Evolutionary conservation across 2,329 filamentous ascomycete genomes (phyloP).

Genomic region (Pseudophaeomoniella oleicola): DNA sequence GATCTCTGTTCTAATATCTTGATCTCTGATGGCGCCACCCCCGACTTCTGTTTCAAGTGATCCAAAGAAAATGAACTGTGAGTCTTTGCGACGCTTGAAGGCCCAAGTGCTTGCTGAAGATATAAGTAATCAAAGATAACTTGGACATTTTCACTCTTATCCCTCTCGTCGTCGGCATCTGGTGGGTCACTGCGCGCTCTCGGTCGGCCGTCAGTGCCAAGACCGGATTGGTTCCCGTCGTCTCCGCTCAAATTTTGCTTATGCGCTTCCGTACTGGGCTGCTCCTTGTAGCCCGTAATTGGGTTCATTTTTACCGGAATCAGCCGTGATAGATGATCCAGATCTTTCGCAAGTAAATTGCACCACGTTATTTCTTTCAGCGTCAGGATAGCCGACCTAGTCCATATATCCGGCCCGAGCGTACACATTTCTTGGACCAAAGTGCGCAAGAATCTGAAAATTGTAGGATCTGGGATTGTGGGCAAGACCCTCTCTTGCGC

Average conservation of each 20-base stretch:
- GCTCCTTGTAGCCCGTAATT: not conserved
- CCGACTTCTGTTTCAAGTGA: not conserved
- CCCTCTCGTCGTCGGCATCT: not conserved
- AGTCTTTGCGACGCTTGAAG: not conserved
- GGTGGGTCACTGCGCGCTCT: not conserved
- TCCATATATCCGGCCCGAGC: slow-evolving; percentile 70
- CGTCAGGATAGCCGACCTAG: slow-evolving; percentile 44
- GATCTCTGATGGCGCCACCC: not conserved
- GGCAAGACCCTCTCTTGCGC: too few species aligned
- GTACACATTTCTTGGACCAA: not conserved
- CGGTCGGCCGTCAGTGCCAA: not conserved
- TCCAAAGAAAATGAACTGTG: not conserved
- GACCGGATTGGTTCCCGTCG: not conserved
- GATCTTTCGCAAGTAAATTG: not conserved
- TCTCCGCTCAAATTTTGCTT: not conserved
- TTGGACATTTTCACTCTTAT: not conserved
- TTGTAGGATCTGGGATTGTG: slow-evolving; percentile 58
- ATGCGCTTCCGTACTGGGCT: not conserved
- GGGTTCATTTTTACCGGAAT: not conserved
- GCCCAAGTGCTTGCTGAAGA: not conserved
- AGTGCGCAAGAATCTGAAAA: slow-evolving; percentile 49
- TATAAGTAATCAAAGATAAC: not conserved
- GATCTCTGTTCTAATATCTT: slow-evolving; percentile 48
- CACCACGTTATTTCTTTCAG: slow-evolving; percentile 44
- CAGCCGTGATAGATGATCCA: not conserved